Conservation (phyloP, 2,329 filamentous ascomycete genomes). For the Sclerotinia nivalis region DNA sequence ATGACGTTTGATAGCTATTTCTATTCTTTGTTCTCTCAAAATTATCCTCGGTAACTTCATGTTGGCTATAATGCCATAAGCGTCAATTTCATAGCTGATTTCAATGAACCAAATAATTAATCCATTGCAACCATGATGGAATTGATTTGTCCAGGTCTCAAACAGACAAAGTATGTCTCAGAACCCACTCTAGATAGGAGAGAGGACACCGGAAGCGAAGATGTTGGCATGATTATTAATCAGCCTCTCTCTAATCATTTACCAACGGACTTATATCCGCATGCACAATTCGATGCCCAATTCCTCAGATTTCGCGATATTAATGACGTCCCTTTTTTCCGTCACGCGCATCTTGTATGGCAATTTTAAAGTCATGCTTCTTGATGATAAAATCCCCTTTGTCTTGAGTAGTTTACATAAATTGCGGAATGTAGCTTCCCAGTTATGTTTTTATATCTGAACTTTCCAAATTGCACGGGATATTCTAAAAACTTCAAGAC, state of each 20-base stretch:
- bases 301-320: neutral
- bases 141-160: neutral
- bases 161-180: neutral
- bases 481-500: neutral
- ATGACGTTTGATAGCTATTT: neutral
- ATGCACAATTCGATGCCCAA: neutral
- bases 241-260: neutral
- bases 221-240: neutral
- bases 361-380: neutral
- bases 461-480: too few species aligned
- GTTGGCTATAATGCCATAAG: neutral
- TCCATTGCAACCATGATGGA: neutral
- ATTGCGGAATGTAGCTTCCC: neutral
- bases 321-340: neutral
- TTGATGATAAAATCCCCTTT: neutral
- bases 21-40: neutral
- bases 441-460: neutral
- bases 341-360: slow-evolving; percentile 8
- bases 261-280: neutral
- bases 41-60: neutral
- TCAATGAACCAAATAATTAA: neutral
- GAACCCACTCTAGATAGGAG: neutral
- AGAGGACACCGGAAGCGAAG: neutral
- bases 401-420: neutral
- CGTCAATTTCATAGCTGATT: neutral